Conservation (phyloP, 129 eudicot genomes). For the Chrysanthemum makinoi region DNA sequence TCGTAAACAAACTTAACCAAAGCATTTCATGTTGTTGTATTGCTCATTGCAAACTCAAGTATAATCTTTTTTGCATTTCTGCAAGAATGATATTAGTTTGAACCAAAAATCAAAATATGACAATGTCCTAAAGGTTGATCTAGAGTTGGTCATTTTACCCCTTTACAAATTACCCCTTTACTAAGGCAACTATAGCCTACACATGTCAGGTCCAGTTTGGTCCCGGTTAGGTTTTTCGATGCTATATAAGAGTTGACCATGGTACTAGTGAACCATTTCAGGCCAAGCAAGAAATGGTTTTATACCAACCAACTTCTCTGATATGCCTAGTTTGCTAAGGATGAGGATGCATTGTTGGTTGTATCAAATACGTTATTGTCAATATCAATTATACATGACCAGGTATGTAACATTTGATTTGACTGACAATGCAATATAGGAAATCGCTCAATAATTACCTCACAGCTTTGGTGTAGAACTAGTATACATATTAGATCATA, state of each 20-base stretch:
- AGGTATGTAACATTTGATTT: neutral
- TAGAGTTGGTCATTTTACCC: no score
- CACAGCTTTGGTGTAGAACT: slow-evolving; percentile 49
- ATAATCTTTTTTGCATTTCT: no score
- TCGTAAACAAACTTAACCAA: no score
- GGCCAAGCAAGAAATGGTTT: neutral
- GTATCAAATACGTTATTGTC: neutral
- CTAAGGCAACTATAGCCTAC: neutral
- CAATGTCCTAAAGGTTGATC: no score
- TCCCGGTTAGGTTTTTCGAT: neutral
- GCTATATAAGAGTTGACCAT: neutral
- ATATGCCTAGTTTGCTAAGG: neutral
- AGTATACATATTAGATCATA: slow-evolving; percentile 46
- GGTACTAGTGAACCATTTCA: slow-evolving; percentile 1
- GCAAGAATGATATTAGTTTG: no score
- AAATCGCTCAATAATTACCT: slow-evolving; percentile 34
- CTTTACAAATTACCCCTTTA: no score
- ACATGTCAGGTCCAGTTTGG: neutral
- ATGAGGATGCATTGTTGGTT: neutral
- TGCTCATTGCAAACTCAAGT: no score
- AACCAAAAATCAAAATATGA: no score
- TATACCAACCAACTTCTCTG: neutral
- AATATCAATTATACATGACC: neutral
- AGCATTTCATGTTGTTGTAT: no score
- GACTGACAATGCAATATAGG: neutral